These are phyloP conservation scores for Diaporthe velutina DNA, from an alignment of 2,329 filamentous ascomycete genomes.

Conservation along the genomic window DNA sequence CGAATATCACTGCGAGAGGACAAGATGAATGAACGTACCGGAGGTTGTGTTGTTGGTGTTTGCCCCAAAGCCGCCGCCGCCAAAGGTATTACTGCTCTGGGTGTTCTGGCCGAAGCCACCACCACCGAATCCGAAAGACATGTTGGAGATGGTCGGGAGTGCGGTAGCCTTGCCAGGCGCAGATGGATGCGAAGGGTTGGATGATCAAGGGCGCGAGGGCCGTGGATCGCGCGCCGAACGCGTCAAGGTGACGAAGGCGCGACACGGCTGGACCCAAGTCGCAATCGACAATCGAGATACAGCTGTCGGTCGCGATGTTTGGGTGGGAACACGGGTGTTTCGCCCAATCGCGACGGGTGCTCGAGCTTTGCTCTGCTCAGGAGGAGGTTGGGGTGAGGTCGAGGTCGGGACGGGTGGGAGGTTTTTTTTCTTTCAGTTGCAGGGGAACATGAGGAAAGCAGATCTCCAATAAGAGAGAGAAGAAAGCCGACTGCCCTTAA, in stretches of 20 bases:
- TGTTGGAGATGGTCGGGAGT: constrained; percentile 50
- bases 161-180: constrained; percentile 19
- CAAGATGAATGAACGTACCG: constrained; percentile 61
- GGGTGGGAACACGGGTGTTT: not conserved
- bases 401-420: constrained; percentile 8
- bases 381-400: constrained; percentile 18
- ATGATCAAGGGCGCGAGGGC: constrained; percentile 39
- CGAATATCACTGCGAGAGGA: constrained; percentile 38
- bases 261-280: constrained; percentile 7
- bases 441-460: constrained; percentile 2
- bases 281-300: constrained; percentile 33
- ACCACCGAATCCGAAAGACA: constrained; percentile 69
- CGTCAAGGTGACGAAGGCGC: constrained; percentile 42
- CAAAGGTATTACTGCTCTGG: constrained; percentile 52
- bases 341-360: constrained; percentile 24
- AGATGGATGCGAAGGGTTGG: constrained; percentile 29
- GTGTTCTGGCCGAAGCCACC: constrained; percentile 73
- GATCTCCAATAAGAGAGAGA: not conserved
- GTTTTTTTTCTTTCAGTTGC: constrained; percentile 33
- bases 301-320: not conserved
- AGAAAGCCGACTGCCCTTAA: not conserved
- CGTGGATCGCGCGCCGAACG: constrained; percentile 48
- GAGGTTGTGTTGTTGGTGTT: constrained; percentile 56
- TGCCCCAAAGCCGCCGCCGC: constrained; percentile 65
- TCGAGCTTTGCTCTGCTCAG: constrained; percentile 10